Conservation (phyloP, 2,329 filamentous ascomycete species). For the Claviceps cyperi region DNA sequence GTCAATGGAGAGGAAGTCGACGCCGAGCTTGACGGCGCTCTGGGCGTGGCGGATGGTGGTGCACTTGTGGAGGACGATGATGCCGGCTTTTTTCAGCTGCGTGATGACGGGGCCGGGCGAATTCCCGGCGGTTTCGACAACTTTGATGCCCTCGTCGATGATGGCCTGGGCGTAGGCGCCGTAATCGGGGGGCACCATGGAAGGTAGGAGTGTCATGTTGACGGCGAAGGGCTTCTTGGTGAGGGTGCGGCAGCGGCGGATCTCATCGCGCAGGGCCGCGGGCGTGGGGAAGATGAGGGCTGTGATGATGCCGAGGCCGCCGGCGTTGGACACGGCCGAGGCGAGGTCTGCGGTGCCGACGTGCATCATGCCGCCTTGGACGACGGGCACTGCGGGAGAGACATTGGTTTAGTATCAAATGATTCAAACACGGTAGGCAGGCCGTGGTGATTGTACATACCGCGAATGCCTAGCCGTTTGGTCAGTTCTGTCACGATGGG, state of each 20-base stretch:
- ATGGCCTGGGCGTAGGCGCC: conserved; percentile 79
- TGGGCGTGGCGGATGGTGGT: conserved; percentile 89
- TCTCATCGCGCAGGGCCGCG: conserved; percentile 85
- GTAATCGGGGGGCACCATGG: conserved; percentile 85
- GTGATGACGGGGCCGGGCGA: conserved; percentile 77
- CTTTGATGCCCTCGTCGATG: conserved; percentile 80
- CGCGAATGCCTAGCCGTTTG: conserved; percentile 40
- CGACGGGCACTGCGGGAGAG: conserved; percentile 48
- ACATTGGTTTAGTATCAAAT: not conserved
- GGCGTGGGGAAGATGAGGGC: conserved; percentile 87
- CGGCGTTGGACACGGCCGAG: conserved; percentile 65
- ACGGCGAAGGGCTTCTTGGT: conserved; percentile 75
- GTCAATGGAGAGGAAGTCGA: conserved; percentile 93
- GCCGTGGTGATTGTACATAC: conserved; percentile 13
- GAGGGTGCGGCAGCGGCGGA: conserved; percentile 69
- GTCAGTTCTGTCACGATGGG: conserved; percentile 44
- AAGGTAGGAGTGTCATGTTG: conserved; percentile 86
- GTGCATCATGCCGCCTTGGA: conserved; percentile 82
- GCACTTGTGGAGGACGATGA: conserved; percentile 88
- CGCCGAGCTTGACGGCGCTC: conserved; percentile 82
- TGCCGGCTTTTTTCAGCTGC: conserved; percentile 66
- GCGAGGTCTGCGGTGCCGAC: conserved; percentile 70
- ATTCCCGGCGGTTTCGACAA: conserved; percentile 91
- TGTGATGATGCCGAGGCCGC: conserved; percentile 69
- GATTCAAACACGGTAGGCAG: not conserved